Percentiles rank a stretch among this genome's conserved stretches.
These are phyloP conservation scores for Aschersonia sp. DNA, from an alignment of 2,329 filamentous ascomycete genomes.

Conservation along the genomic window DNA sequence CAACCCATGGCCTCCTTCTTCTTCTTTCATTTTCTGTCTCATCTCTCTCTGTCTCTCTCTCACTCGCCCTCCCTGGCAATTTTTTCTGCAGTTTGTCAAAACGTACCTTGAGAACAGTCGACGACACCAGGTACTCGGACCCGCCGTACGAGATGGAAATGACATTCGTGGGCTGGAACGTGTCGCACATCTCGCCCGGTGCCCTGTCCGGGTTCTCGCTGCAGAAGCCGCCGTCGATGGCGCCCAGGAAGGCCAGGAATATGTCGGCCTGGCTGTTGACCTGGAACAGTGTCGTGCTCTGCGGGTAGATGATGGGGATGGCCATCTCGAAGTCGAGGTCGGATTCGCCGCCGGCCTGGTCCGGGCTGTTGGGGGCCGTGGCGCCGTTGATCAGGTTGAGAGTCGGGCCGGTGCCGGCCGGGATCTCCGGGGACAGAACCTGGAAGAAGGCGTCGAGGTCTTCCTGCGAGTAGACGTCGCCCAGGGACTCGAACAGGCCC, in stretches of 20 bases:
- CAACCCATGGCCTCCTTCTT: not conserved
- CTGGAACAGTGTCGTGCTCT: slow-evolving; percentile 33
- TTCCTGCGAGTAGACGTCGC: slow-evolving; percentile 33
- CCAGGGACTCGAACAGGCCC: slow-evolving; percentile 36
- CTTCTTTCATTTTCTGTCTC: not conserved
- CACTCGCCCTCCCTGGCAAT: not conserved
- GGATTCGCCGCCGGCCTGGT: slow-evolving; percentile 26
- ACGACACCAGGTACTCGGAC: slow-evolving; percentile 20
- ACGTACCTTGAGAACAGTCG: slow-evolving; percentile 22
- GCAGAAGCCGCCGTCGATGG: slow-evolving; percentile 38
- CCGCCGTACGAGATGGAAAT: slow-evolving; percentile 25
- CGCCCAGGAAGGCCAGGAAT: slow-evolving; percentile 29
- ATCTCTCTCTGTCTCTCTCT: not conserved
- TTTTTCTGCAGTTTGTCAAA: not conserved
- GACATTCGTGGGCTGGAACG: slow-evolving; percentile 16
- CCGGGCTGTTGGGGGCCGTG: slow-evolving; percentile 21
- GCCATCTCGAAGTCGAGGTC: slow-evolving; percentile 38
- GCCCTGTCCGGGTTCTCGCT: slow-evolving; percentile 30
- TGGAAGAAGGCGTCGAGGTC: slow-evolving; percentile 34
- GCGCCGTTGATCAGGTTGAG: slow-evolving; percentile 32
- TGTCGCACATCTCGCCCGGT: slow-evolving; percentile 13
- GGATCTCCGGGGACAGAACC: slow-evolving; percentile 24
- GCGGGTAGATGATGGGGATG: slow-evolving; percentile 36
- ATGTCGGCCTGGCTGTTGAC: slow-evolving; percentile 19
- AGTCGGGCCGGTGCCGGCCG: slow-evolving; percentile 26